Base-by-base conservation (phyloP, 192 early-diverging fungal species). In the Chytriomyces sp. region DNA sequence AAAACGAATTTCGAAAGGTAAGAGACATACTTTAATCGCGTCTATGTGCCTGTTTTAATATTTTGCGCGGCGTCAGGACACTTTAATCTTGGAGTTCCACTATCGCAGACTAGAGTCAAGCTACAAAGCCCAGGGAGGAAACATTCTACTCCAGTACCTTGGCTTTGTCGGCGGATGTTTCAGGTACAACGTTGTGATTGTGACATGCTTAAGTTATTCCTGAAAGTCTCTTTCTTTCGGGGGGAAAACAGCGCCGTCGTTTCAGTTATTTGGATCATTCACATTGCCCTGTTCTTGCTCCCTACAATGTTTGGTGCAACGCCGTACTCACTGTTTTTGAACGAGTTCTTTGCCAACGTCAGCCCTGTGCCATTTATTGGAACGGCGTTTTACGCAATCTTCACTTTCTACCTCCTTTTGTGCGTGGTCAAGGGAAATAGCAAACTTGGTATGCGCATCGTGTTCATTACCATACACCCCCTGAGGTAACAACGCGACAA, bases 401-500 rank as follows among this genome's bases (percentile, higher is more conserved):
- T 89, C 60, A 50, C 84, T 9, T 90, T 90, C 73, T 90, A 88
- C 62, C 77, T 90, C 20, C 79, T 90, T 9, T 74, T 68, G 7
- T 90, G 88, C 72, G 87, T 89, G 23, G 79, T 90, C 65, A 90
- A 90, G 72, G 89, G 88, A 20, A 83, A 72, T 45, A 67, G 81
- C 5, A 85, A 89, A 64, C 57, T 90, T 20, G 89, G 89, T 5
- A 90, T 90, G 89, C 53, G 86, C 20, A 69, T 90, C 20, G 63
- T 88, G 49, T 88, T 90, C 66, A 76, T 90, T 43, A 80, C 88
- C 20, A 81, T 90, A 23, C 89, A 90, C 70, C 88, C 88, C 13
- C 69, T 90, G 77, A 83, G 60, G 88, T 88, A 67, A 67, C n/a
- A n/a, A 63, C 53, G n/a, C 4, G 13, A 2, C 5, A 35, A 70